A percentile compares a stretch with the other conserved stretches of the same genome.
phyloP scores from a whole-genome alignment of 23 red algal species.

The Gracilaria caudata region DNA sequence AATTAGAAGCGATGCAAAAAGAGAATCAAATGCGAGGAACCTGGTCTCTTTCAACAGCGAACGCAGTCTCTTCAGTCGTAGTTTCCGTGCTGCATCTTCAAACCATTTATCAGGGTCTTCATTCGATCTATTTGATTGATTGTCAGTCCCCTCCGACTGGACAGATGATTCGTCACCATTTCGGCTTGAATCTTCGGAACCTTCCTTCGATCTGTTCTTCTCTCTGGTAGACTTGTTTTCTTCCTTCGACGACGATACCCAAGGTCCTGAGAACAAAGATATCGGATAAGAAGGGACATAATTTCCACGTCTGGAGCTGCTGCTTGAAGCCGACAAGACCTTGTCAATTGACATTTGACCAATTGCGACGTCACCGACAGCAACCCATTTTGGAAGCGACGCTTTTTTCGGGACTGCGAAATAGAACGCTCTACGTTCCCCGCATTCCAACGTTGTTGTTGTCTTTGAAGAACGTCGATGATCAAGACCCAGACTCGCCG shows the following conservation, averaged over 20 bases:
- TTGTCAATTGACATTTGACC: constrained; percentile 65
- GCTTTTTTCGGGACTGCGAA: constrained; percentile 58
- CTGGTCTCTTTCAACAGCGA: constrained; percentile 37
- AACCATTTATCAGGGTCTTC: constrained; percentile 54
- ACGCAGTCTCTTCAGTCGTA: constrained; percentile 45
- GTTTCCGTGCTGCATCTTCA: constrained; percentile 59
- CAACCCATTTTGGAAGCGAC: constrained; percentile 67
- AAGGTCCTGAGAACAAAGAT: constrained; percentile 15
- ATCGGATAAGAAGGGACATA: constrained; percentile 49
- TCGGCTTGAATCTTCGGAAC: neutral
- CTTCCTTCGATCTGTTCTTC: neutral
- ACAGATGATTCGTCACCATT: constrained; percentile 9
- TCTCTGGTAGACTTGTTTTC: neutral
- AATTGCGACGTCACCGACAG: constrained; percentile 36
- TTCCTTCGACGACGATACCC: neutral
- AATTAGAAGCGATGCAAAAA: constrained; percentile 19
- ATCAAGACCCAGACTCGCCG: constrained; percentile 40
- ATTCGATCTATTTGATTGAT: neutral
- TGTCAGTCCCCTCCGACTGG: constrained; percentile 1
- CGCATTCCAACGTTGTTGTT: constrained; percentile 43
- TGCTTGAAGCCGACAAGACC: constrained; percentile 32
- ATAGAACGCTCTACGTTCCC: constrained; percentile 66
- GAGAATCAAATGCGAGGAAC: constrained; percentile 29
- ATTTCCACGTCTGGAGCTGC: constrained; percentile 19
- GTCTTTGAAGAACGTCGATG: constrained; percentile 27